These are phyloP conservation scores for Lavandula angustifolia DNA, from an alignment of 257 asterid species.

Conservation along the genomic window DNA sequence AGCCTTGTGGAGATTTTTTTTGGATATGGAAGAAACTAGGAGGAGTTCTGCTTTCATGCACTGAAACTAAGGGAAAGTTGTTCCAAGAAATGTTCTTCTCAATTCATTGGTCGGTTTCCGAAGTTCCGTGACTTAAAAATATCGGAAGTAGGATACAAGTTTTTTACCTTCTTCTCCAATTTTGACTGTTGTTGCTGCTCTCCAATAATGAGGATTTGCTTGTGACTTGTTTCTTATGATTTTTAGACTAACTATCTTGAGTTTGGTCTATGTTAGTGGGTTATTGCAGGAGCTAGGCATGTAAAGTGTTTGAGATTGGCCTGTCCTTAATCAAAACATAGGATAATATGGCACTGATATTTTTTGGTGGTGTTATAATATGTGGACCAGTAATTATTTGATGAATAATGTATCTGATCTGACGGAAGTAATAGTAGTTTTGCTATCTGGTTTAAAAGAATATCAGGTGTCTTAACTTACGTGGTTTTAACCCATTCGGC, in stretches of 20 bases:
- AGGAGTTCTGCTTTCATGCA: no score
- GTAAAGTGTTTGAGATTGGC: neutral
- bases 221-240: neutral
- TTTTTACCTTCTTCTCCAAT: constrained; percentile 14
- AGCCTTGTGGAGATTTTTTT: neutral
- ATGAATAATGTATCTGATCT: neutral
- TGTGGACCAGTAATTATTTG: neutral
- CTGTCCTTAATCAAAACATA: neutral
- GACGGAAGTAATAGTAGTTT: neutral
- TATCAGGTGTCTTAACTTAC: neutral
- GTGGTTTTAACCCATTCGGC: constrained; percentile 2
- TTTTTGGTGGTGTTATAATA: constrained; percentile 1
- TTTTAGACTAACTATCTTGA: constrained; percentile 11
- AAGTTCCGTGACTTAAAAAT: neutral
- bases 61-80: neutral
- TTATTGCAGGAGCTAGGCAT: neutral
- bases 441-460: constrained; percentile 22
- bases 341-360: neutral
- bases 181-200: neutral
- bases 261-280: neutral
- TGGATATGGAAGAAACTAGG: neutral
- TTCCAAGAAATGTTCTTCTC: neutral
- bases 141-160: constrained; percentile 13
- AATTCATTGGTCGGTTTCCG: neutral
- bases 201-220: no score